phyloP scores from a whole-genome alignment of 2,329 filamentous ascomycete species.

The Calonectria pteridis region DNA sequence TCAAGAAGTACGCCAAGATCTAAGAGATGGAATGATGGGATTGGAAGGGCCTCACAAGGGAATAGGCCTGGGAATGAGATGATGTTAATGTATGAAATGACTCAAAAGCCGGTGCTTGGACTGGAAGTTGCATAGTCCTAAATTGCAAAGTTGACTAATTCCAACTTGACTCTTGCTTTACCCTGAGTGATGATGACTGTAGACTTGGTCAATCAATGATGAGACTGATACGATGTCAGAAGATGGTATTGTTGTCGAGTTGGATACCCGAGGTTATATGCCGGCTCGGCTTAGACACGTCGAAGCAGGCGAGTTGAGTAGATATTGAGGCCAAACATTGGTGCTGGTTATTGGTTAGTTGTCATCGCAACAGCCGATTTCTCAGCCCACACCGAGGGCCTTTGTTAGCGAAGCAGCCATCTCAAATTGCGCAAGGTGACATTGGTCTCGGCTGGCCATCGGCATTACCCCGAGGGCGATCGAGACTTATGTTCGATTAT shows the following conservation, averaged over 20 bases:
- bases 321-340: neutral
- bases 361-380: neutral
- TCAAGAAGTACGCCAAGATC: conserved; percentile 79
- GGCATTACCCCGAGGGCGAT: conserved; percentile 10
- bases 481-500: conserved; percentile 1
- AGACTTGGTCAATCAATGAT: neutral
- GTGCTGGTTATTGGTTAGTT: neutral
- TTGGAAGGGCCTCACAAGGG: neutral
- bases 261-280: neutral
- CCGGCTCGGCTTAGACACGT: neutral
- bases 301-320: neutral
- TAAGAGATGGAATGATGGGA: conserved; percentile 46
- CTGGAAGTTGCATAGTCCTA: neutral
- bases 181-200: neutral
- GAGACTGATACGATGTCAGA: neutral
- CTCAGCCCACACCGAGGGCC: neutral
- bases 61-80: neutral
- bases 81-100: conserved; percentile 28
- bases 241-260: neutral
- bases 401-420: neutral
- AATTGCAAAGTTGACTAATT: conserved; percentile 17
- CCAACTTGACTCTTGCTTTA: neutral
- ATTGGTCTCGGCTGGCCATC: neutral
- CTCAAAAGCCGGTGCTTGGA: conserved; percentile 15
- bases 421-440: neutral